Evolutionary conservation across 2,329 filamentous ascomycete species (phyloP).

Genomic region (Aspergillus brasiliensis): DNA sequence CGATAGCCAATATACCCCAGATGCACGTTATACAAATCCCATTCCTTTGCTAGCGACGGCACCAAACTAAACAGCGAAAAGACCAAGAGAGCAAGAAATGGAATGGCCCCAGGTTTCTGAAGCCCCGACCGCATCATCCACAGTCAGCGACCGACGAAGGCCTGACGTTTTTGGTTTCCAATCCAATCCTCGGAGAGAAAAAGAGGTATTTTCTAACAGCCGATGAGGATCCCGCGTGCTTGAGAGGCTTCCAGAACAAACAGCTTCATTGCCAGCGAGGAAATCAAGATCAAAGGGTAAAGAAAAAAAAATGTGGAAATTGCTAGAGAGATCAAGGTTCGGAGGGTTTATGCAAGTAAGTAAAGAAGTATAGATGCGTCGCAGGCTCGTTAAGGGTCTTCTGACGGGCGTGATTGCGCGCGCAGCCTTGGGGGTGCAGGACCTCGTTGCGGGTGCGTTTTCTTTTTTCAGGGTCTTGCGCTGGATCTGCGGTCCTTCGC

Average conservation of each 20-base stretch:
- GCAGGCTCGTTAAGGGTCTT: not conserved
- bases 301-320: not conserved
- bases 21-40: constrained; percentile 32
- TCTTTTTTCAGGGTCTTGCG: constrained; percentile 8
- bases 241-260: constrained; percentile 6
- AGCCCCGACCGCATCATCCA: constrained; percentile 39
- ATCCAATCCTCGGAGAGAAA: constrained; percentile 6
- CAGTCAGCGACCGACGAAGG: constrained; percentile 16
- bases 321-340: not conserved
- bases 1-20: constrained; percentile 30
- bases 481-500: not conserved
- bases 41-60: constrained; percentile 34
- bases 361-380: not conserved
- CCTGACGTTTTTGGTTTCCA: not conserved
- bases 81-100: constrained; percentile 35
- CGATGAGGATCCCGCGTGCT: constrained; percentile 13
- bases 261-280: constrained; percentile 20
- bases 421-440: not conserved
- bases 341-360: constrained; percentile 6
- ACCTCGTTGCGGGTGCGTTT: not conserved
- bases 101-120: constrained; percentile 36
- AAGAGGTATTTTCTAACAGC: constrained; percentile 2
- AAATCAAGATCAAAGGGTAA: not conserved
- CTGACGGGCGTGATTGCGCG: not conserved
- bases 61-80: constrained; percentile 38